Conservation (phyloP, 768 basidiomycete genomes). For the Leccinum boreale region DNA sequence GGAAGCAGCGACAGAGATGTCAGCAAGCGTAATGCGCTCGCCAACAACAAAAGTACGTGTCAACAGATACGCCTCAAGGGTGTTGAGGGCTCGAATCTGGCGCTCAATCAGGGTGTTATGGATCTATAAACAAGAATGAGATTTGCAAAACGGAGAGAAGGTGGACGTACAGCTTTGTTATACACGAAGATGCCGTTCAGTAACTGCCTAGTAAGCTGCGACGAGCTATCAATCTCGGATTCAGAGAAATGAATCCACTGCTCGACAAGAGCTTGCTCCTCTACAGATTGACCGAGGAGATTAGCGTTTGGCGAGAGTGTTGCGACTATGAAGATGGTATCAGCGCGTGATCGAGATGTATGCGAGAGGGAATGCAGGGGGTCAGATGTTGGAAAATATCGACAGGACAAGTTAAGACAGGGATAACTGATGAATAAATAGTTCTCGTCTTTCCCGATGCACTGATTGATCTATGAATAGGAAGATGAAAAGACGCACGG, state of each 20-base stretch:
- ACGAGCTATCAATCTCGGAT: constrained; percentile 49
- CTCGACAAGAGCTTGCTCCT: constrained; percentile 75
- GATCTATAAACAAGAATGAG: constrained; percentile 37
- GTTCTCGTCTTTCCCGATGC: constrained; percentile 25
- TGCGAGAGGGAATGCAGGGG: neutral
- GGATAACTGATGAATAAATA: constrained; percentile 58
- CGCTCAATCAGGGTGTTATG: constrained; percentile 55
- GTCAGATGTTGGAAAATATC: constrained; percentile 33
- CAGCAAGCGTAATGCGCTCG: constrained; percentile 93
- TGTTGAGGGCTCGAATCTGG: constrained; percentile 54
- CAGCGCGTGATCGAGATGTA: constrained; percentile 13
- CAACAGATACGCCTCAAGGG: constrained; percentile 71
- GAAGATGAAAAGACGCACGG: constrained; percentile 53
- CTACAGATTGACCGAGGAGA: constrained; percentile 61
- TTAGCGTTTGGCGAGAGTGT: constrained; percentile 70
- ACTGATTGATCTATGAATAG: constrained; percentile 9
- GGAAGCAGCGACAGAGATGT: constrained; percentile 64
- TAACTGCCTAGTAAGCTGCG: constrained; percentile 39
- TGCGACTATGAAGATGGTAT: constrained; percentile 54
- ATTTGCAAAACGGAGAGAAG: neutral
- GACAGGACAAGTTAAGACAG: constrained; percentile 64
- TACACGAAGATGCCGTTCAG: constrained; percentile 60
- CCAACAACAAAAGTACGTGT: constrained; percentile 87
- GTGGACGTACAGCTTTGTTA: constrained; percentile 71
- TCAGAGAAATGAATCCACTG: constrained; percentile 84